Base-by-base conservation (phyloP, 2,329 filamentous ascomycete species). In the Amauroascus verrucosus region DNA sequence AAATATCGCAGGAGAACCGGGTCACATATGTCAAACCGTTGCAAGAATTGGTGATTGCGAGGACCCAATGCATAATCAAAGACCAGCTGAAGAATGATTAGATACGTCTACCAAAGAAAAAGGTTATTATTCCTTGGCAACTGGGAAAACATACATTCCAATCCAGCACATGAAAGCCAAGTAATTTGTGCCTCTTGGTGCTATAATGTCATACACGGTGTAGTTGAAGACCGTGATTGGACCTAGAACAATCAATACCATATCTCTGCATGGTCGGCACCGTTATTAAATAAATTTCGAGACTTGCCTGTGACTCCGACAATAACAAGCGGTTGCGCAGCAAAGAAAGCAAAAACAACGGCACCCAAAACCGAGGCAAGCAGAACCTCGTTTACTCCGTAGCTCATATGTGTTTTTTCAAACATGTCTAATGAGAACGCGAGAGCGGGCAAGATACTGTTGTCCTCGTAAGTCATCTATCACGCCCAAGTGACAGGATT, bases 371-470 rank as follows among this genome's bases (percentile, higher is more conserved):
- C 88, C 1, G 87, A 94, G 6, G 89, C 78, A 35, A 95, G 75
- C n/a, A 95, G 75, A 1, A 93, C 88, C 70, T 95, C 89, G 66
- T 95, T 95, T 54, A 95, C 88, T 48, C 89, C 88, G 63, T 88
- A 95, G 60, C 86, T 85, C 69, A 84, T 85, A 57, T 84, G 75
- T 0, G 88, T 95, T 70, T 90, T 91, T 57, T 84, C 85, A 65
- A 94, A 93, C 89, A 95, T 95, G 69, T 95, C 88, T 51, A 95
- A 77, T 1, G 87, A 93, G 71, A 95, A 95, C 46, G 89, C 89
- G 56, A 95, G 72, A 1, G 89, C 88, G 0, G 89, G 88, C 11
- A 95, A 72, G 63, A 95, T 93, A 71, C 87, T 93, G 63, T 50
- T 52, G 49, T 47, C 51, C 16, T 53, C 55, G 51, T 32, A 56